Percentiles rank a stretch among this genome's conserved stretches.
Evolutionary conservation across 2,329 filamentous ascomycete genomes (phyloP).

Genomic region (Aspergillus calidoustus): DNA sequence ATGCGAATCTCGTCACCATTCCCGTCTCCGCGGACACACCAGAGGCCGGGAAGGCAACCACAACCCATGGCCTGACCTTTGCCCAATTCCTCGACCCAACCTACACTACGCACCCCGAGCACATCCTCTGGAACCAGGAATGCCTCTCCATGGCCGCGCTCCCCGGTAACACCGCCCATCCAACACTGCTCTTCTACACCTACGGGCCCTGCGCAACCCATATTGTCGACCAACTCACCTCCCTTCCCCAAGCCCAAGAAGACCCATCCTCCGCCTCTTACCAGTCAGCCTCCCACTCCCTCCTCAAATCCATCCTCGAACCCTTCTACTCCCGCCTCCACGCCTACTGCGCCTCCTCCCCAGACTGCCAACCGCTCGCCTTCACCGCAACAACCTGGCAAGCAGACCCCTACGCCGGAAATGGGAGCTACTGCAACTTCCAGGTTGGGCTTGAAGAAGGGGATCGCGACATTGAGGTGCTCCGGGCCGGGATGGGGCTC

Average conservation of each 20-base stretch:
- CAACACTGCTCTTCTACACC: constrained; percentile 79
- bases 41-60: constrained; percentile 4
- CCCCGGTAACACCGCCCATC: constrained; percentile 63
- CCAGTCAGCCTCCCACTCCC: constrained; percentile 53
- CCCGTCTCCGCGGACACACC: not conserved
- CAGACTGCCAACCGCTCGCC: constrained; percentile 65
- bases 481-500: constrained; percentile 55
- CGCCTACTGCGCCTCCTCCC: constrained; percentile 60
- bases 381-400: constrained; percentile 78
- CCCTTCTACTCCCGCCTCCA: constrained; percentile 80
- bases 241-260: constrained; percentile 31
- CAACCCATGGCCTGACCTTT: constrained; percentile 61
- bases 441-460: constrained; percentile 73
- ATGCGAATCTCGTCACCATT: not conserved
- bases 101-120: constrained; percentile 68
- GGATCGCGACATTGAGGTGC: constrained; percentile 70
- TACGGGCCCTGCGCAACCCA: constrained; percentile 50
- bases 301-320: constrained; percentile 69
- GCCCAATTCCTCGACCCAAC: constrained; percentile 74
- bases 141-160: constrained; percentile 76
- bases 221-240: constrained; percentile 34
- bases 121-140: constrained; percentile 73
- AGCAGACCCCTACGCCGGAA: constrained; percentile 76
- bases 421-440: constrained; percentile 85
- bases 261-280: constrained; percentile 43